A percentile compares a stretch with the other conserved stretches of the same genome.
These are phyloP conservation scores for Vigna unguiculata DNA, from an alignment of 306 rosid species.

Conservation along the genomic window DNA sequence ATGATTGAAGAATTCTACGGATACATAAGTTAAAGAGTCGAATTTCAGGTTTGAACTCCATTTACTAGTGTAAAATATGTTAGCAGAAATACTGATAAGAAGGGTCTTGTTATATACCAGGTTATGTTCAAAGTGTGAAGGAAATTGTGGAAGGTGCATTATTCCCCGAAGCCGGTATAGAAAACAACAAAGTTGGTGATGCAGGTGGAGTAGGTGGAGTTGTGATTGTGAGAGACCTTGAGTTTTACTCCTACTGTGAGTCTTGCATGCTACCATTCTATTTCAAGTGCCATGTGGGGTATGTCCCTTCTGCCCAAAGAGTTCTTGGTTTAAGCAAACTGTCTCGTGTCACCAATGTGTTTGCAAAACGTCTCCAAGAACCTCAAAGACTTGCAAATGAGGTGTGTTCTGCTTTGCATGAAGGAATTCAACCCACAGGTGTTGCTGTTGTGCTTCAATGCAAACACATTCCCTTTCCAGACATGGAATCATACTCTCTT, in stretches of 20 bases:
- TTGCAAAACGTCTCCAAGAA: conserved; percentile 11
- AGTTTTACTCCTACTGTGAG: conserved; percentile 12
- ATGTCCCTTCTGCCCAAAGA: neutral
- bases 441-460: neutral
- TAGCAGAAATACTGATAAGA: neutral
- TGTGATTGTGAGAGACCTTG: conserved; percentile 16
- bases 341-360: conserved; percentile 17
- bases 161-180: conserved; percentile 4
- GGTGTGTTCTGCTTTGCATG: conserved; percentile 16
- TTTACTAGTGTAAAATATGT: too few species aligned
- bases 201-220: conserved; percentile 28
- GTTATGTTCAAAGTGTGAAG: neutral
- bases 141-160: conserved; percentile 10
- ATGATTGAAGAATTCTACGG: too few species aligned
- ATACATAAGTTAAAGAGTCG: too few species aligned
- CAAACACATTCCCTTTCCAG: neutral
- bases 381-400: conserved; percentile 14
- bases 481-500: neutral
- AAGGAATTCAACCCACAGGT: neutral
- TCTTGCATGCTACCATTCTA: conserved; percentile 14
- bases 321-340: conserved; percentile 21
- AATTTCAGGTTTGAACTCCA: too few species aligned
- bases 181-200: neutral
- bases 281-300: conserved; percentile 16
- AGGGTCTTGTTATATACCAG: neutral